Percentiles rank a stretch among this genome's conserved stretches.
Conservation (phyloP, 805 yeast species). For the Suhomyces sp. region DNA sequence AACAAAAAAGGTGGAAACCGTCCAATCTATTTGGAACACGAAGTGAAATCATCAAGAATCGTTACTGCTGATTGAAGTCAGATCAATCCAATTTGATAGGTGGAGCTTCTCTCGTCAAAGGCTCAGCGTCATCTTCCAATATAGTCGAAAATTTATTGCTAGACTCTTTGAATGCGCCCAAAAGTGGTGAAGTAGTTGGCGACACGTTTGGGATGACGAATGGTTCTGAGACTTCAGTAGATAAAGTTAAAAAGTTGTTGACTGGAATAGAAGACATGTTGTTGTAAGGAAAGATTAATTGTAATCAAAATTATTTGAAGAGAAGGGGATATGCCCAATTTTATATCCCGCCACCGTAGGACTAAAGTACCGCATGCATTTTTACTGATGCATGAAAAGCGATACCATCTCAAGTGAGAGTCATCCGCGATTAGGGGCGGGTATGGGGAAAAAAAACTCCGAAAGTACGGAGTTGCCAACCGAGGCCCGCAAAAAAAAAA, state of each 20-base stretch:
- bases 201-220: slow-evolving; percentile 64
- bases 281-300: neutral
- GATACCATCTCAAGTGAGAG: neutral
- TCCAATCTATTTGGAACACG: neutral
- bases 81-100: slow-evolving; percentile 25
- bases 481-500: neutral
- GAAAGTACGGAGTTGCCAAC: neutral
- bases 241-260: slow-evolving; percentile 49
- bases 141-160: neutral
- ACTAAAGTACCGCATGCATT: slow-evolving; percentile 2
- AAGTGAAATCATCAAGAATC: slow-evolving; percentile 3
- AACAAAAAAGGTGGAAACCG: neutral
- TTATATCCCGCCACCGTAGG: slow-evolving; percentile 2
- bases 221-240: slow-evolving; percentile 57
- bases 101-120: neutral
- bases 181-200: slow-evolving; percentile 45
- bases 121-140: neutral
- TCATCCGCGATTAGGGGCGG: slow-evolving; percentile 1
- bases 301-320: neutral
- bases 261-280: slow-evolving; percentile 7
- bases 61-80: neutral
- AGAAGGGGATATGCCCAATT: neutral
- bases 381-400: neutral
- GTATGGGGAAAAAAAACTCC: slow-evolving; percentile 4
- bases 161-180: slow-evolving; percentile 2